Evolutionary conservation across 208 protist genomes (phyloP).

Genomic region (Vickermania ingenoplastis): DNA sequence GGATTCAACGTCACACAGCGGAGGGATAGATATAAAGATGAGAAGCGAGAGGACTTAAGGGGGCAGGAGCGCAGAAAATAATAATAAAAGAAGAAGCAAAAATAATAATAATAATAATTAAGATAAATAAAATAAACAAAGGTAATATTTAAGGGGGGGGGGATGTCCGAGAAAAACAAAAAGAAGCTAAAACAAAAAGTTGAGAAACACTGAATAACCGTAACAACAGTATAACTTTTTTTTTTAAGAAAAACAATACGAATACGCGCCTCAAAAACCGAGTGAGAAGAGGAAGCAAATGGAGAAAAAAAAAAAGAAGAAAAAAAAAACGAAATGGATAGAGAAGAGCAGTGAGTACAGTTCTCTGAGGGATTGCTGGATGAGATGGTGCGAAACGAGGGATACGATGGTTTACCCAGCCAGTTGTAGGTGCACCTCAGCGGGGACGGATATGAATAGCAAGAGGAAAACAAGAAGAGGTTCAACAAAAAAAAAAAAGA

Average conservation of each 20-base stretch:
- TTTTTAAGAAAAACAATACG: too few species aligned
- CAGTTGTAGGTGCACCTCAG: not conserved
- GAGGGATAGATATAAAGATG: not conserved
- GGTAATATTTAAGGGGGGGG: not conserved
- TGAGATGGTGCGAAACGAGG: too few species aligned
- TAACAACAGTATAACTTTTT: too few species aligned
- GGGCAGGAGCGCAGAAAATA: not conserved
- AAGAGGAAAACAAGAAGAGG: not conserved
- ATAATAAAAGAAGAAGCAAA: not conserved
- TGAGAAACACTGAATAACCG: not conserved
- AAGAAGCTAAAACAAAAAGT: not conserved
- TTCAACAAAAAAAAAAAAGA: not conserved
- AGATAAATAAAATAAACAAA: not conserved
- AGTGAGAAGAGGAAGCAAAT: not conserved
- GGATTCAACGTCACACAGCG: not conserved
- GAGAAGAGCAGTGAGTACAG: not conserved
- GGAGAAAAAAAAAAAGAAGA: constrained; percentile 1
- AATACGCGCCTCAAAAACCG: not conserved
- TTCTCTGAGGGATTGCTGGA: too few species aligned
- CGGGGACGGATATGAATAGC: not conserved
- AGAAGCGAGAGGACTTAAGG: not conserved
- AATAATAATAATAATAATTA: not conserved
- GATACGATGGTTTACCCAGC: too few species aligned
- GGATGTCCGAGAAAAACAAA: not conserved
- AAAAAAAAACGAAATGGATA: constrained; percentile 1